These are phyloP conservation scores for Claviceps sp. DNA, from an alignment of 2,329 filamentous ascomycete species.

Conservation along the genomic window DNA sequence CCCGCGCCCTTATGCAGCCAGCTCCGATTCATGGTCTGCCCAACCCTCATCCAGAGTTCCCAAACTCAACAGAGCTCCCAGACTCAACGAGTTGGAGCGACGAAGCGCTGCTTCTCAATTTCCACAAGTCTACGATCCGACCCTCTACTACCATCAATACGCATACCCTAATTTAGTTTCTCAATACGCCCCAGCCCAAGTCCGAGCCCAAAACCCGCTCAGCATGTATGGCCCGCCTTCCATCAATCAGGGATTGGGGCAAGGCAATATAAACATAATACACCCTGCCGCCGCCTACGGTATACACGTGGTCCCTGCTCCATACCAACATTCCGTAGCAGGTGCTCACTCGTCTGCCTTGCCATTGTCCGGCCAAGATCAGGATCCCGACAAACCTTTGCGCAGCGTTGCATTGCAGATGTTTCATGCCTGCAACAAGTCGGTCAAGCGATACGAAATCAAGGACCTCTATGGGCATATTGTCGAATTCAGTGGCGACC, in stretches of 20 bases:
- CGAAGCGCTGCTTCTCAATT: constrained; percentile 21
- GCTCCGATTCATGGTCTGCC: constrained; percentile 25
- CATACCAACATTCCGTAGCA: constrained; percentile 17
- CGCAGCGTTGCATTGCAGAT: constrained; percentile 67
- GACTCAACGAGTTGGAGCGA: constrained; percentile 25
- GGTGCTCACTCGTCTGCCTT: constrained; percentile 15
- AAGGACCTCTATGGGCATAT: constrained; percentile 81
- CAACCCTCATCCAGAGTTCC: constrained; percentile 22
- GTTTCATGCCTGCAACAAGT: constrained; percentile 62
- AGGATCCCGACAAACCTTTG: constrained; percentile 45
- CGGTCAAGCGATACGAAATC: constrained; percentile 62
- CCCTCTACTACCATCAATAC: constrained; percentile 21
- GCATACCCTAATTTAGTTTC: constrained; percentile 15
- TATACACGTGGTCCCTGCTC: constrained; percentile 20
- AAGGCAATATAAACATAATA: constrained; percentile 14
- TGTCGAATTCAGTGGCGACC: constrained; percentile 91
- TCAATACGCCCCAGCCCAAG: constrained; percentile 21
- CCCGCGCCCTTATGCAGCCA: constrained; percentile 14
- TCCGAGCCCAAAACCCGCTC: constrained; percentile 16
- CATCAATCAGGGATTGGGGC: too few species aligned
- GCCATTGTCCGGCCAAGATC: constrained; percentile 32
- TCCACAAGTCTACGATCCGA: constrained; percentile 13
- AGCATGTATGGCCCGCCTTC: constrained; percentile 2
- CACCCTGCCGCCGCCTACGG: constrained; percentile 17
- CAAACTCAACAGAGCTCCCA: constrained; percentile 20